Evolutionary conservation across 2,329 filamentous ascomycete species (phyloP), one percentile per base, ranked within the genome.

Genomic region (Paecilomyces sp.): DNA sequence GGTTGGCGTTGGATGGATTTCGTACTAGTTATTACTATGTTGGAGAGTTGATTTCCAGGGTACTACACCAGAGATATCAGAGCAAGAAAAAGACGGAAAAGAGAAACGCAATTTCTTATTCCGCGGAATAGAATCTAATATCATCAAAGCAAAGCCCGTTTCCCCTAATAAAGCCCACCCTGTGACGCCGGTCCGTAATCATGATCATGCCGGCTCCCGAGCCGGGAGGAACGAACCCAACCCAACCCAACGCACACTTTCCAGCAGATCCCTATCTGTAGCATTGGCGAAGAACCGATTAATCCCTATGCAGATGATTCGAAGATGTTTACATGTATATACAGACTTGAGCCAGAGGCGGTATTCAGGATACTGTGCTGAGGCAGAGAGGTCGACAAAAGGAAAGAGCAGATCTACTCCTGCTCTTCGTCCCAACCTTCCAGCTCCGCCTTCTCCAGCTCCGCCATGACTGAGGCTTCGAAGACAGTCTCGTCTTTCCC

Each of bases 391-490:
- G 13, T 41, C 13, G 36, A 41, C 13, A 30, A 5, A 3, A 54
- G 22, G 25, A 8, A 6, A 54, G 28, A 54, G 30, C 25, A 1
- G 12, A 28, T 28, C 15, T 47, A 89, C 63, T 92, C 89, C 62
- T 87, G 87, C 66, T 90, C 90, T 66, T 90, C 89, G 66, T 91
- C 90, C 88, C 90, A 93, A 34, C 85, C 84, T 71, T 94, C 90
- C 70, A 88, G 83, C 75, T 95, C 92, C 60, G 81, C 83, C 77
- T 88, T 88, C 68, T 93, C 82, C 58, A 90, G 81, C 62, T 87
- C 83, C 15, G 83, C 82, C 90, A 97, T 92, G 60, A 84, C 80
- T 4, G 81, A 82, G 2, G 86, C 78, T 64, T 88, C 88, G 75
- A 96, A 97, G 59, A 97, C 88, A 0, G 85, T 84, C 60, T 94